Conservation (phyloP, 176 grass and related monocot species). For the Zoysia japonica region DNA sequence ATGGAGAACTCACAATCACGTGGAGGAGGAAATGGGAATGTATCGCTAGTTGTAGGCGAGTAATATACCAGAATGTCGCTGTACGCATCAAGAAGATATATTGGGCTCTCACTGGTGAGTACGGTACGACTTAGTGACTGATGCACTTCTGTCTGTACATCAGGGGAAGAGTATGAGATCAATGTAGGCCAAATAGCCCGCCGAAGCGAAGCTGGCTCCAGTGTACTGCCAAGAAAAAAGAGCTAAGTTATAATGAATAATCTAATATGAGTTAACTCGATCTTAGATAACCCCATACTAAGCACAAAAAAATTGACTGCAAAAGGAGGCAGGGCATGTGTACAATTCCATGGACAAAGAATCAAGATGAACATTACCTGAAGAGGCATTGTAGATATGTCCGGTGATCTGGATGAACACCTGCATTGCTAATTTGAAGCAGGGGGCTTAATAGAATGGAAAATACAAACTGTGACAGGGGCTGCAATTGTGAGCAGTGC, state of each 20-base stretch:
- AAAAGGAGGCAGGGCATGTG: background rate
- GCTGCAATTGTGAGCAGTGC: constrained; percentile 85
- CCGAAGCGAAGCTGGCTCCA: constrained; percentile 70
- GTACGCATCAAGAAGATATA: constrained; percentile 91
- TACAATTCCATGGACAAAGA: constrained; percentile 24
- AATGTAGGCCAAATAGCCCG: constrained; percentile 82
- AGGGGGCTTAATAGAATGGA: constrained; percentile 77
- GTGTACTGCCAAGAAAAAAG: constrained; percentile 56
- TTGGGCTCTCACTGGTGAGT: constrained; percentile 71
- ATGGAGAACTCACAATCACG: constrained; percentile 67
- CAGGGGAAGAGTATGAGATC: constrained; percentile 71
- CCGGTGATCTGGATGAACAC: constrained; percentile 75
- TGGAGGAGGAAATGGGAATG: constrained; percentile 82
- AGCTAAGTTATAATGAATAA: constrained; percentile 23
- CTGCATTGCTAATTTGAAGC: constrained; percentile 64
- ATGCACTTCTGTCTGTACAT: constrained; percentile 66
- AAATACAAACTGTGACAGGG: constrained; percentile 76
- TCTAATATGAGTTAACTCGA: constrained; percentile 5
- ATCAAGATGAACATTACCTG: constrained; percentile 56
- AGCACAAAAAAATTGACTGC: background rate
- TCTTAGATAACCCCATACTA: background rate
- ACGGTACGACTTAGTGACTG: constrained; percentile 71
- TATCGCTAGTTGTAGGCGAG: constrained; percentile 55
- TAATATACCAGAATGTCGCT: constrained; percentile 85
- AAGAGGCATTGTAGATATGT: constrained; percentile 94